Evolutionary conservation across 2,329 filamentous ascomycete species (phyloP).

Genomic region (Ophiocordyceps robertsii): DNA sequence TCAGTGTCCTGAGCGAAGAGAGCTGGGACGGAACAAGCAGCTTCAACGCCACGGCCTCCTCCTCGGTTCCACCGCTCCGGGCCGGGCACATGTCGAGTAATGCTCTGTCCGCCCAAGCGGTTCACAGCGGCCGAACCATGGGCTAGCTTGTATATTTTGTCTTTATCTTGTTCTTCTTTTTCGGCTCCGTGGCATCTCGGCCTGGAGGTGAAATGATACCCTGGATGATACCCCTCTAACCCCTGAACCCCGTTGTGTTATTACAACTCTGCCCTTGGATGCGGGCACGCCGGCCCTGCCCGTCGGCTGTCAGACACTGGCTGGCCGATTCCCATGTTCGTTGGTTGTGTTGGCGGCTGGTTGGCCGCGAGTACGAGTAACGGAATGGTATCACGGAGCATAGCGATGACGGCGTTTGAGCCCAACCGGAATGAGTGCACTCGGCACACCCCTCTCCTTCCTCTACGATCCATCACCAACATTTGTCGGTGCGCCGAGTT

Average conservation of each 20-base stretch:
- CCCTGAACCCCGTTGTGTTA: conserved; percentile 7
- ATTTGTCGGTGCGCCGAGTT: not conserved
- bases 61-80: conserved; percentile 14
- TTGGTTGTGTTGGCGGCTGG: conserved; percentile 9
- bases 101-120: conserved; percentile 26
- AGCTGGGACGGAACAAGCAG: conserved; percentile 35
- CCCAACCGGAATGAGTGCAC: conserved; percentile 5
- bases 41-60: conserved; percentile 9
- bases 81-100: conserved; percentile 17
- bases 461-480: not conserved
- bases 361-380: conserved; percentile 7
- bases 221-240: conserved; percentile 12
- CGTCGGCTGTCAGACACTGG: too few relatives aligned
- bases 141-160: conserved; percentile 19
- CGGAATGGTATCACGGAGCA: conserved; percentile 18
- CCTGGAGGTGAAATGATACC: conserved; percentile 5
- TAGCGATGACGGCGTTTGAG: conserved; percentile 26
- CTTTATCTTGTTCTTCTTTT: not conserved
- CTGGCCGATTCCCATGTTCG: conserved; percentile 1
- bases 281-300: not conserved
- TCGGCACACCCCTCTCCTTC: not conserved
- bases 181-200: not conserved
- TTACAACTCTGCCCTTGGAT: not conserved
- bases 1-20: conserved; percentile 76
- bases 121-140: conserved; percentile 39